Conservation (phyloP, 805 yeast species). For the Ogataea corticis region DNA sequence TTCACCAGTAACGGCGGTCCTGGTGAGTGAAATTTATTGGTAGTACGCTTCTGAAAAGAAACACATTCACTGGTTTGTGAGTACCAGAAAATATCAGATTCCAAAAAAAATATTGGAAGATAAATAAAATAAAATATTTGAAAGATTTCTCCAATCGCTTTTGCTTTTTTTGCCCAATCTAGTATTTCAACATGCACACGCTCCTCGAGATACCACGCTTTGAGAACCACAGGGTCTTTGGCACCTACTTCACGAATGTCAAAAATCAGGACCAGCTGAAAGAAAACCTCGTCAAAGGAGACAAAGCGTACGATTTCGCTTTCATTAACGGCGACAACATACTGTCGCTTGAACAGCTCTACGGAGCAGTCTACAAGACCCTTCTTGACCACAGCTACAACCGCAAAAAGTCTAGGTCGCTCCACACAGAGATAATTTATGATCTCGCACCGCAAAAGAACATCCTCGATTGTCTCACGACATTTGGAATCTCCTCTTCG, state of each 20-base stretch:
- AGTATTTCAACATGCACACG: too few species aligned
- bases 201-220: conserved; percentile 21
- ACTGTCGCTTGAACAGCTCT: conserved; percentile 61
- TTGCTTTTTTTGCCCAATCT: too few species aligned
- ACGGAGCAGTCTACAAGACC: conserved; percentile 60
- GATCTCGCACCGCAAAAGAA: conserved; percentile 70
- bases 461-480: conserved; percentile 67
- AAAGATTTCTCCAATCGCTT: too few species aligned
- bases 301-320: conserved; percentile 56
- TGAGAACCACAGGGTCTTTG: conserved; percentile 22
- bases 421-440: conserved; percentile 73
- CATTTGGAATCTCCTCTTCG: conserved; percentile 62
- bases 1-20: background rate
- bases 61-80: background rate
- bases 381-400: conserved; percentile 50
- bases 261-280: conserved; percentile 46
- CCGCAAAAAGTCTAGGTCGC: conserved; percentile 57
- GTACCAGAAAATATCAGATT: background rate
- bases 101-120: background rate
- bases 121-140: background rate
- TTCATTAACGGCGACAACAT: conserved; percentile 62
- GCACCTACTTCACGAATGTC: conserved; percentile 46
- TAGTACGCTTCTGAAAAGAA: background rate
- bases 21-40: background rate
- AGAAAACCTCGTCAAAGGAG: conserved; percentile 42